These are phyloP conservation scores for Aspergillus terreus DNA, from an alignment of 2,329 filamentous ascomycete species.

Conservation along the genomic window DNA sequence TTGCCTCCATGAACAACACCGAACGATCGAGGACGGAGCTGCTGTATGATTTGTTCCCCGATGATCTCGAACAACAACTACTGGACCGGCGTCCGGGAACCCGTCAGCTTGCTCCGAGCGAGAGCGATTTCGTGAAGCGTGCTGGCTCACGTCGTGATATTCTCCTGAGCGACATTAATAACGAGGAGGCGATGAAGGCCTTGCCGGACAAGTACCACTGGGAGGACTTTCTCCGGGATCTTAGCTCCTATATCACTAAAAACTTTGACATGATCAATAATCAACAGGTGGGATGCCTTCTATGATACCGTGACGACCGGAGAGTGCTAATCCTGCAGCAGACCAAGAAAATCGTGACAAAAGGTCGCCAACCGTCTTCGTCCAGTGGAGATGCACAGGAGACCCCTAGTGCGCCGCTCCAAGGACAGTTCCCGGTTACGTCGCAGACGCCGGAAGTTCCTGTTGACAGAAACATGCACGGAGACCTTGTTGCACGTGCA, in stretches of 20 bases:
- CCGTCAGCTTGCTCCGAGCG: conserved; percentile 53
- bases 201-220: conserved; percentile 60
- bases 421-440: conserved; percentile 40
- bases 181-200: conserved; percentile 45
- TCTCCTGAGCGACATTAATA: conserved; percentile 53
- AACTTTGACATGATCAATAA: conserved; percentile 52
- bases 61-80: conserved; percentile 53
- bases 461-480: conserved; percentile 38
- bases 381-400: conserved; percentile 37
- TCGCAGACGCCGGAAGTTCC: conserved; percentile 38
- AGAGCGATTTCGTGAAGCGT: conserved; percentile 57
- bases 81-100: conserved; percentile 53
- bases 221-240: conserved; percentile 60
- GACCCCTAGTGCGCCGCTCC: conserved; percentile 34
- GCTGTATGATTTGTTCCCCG: conserved; percentile 58
- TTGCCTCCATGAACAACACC: conserved; percentile 57
- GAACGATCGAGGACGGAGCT: conserved; percentile 54
- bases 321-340: conserved; percentile 21
- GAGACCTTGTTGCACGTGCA: conserved; percentile 46
- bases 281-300: conserved; percentile 38
- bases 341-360: conserved; percentile 35
- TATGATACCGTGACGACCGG: neutral
- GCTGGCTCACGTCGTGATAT: conserved; percentile 54
- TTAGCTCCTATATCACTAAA: conserved; percentile 57
- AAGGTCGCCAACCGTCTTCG: conserved; percentile 34